Conservation (phyloP, 257 asterid genomes). For the Eustoma russellianum region DNA sequence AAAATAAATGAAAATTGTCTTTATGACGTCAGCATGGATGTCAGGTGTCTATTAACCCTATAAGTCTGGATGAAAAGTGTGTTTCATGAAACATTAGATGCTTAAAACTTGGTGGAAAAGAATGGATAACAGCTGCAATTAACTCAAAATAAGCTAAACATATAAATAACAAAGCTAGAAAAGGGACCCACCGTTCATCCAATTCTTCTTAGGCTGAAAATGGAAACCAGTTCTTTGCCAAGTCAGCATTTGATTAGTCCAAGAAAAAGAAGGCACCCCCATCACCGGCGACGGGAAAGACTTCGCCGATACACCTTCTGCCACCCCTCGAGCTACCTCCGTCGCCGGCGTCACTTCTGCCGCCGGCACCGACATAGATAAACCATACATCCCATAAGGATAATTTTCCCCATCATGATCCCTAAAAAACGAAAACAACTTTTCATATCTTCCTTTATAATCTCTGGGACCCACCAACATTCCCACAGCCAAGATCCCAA, state of each 20-base stretch:
- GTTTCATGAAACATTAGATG: no score
- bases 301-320: slow-evolving; percentile 24
- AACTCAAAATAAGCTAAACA: no score
- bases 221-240: slow-evolving; percentile 32
- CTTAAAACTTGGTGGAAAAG: no score
- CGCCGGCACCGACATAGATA: not conserved
- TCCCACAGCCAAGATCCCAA: slow-evolving; percentile 12
- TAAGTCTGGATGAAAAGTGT: no score
- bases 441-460: not conserved
- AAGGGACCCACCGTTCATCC: slow-evolving; percentile 24
- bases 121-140: no score
- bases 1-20: no score
- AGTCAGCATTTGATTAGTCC: slow-evolving; percentile 17
- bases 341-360: not conserved
- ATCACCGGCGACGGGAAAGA: slow-evolving; percentile 6
- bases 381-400: no score
- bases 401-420: not conserved
- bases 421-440: not conserved
- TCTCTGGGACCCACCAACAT: slow-evolving; percentile 3
- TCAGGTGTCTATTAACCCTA: no score
- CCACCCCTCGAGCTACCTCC: slow-evolving; percentile 15
- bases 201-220: slow-evolving; percentile 27
- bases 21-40: no score
- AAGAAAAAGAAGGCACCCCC: not conserved
- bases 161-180: no score